Evolutionary conservation across 441 rosid species (phyloP).

Genomic region (Corymbia calophylla): DNA sequence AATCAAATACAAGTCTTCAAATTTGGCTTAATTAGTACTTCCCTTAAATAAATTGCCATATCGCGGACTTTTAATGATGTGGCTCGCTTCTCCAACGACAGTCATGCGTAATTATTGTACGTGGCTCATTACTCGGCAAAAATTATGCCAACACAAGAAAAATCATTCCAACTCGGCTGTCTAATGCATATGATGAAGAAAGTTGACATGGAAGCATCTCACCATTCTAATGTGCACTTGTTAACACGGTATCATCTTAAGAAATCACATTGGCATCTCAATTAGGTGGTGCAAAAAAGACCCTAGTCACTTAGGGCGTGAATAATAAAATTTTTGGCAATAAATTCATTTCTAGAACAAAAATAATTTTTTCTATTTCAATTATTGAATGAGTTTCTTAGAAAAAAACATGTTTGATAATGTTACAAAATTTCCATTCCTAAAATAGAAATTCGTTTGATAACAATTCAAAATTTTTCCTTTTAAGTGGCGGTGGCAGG

Average conservation of each 20-base stretch:
- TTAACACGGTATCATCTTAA: not conserved
- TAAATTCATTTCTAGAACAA: too few relatives aligned
- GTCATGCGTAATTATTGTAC: not conserved
- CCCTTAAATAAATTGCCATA: not conserved
- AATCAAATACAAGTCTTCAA: not conserved
- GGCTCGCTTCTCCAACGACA: not conserved
- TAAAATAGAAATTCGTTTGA: too few relatives aligned
- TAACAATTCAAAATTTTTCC: too few relatives aligned
- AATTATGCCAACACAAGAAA: not conserved
- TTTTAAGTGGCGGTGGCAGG: too few relatives aligned
- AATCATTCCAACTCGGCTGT: not conserved
- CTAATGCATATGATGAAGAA: not conserved
- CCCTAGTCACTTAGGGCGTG: too few relatives aligned
- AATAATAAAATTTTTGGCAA: too few relatives aligned
- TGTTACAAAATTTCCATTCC: too few relatives aligned
- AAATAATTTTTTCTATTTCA: too few relatives aligned
- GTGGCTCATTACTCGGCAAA: not conserved
- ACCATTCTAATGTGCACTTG: not conserved
- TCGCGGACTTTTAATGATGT: not conserved
- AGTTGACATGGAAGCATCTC: not conserved
- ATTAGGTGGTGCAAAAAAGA: not conserved
- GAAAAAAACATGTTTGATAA: too few relatives aligned
- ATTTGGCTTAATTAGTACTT: not conserved
- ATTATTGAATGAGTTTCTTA: too few relatives aligned
- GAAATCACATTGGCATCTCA: not conserved